phyloP scores from a whole-genome alignment of 2,329 filamentous ascomycete genomes.

The Ceratocystis diversiconidia region DNA sequence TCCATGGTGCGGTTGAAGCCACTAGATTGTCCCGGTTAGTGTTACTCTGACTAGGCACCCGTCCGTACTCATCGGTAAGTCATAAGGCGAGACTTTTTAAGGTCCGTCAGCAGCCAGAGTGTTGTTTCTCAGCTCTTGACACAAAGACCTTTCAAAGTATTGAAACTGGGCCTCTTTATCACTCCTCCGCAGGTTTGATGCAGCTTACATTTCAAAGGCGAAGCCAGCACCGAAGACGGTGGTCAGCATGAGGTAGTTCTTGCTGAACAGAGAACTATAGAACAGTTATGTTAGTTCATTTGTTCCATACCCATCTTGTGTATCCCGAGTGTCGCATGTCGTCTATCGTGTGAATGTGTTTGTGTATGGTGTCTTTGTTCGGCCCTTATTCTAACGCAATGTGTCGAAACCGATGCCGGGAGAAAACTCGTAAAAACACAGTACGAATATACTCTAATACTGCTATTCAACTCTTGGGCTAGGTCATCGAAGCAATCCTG shows the following conservation, averaged over 20 bases:
- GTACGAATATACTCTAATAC: not conserved
- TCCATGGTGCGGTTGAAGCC: slow-evolving; percentile 71
- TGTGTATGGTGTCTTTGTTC: not conserved
- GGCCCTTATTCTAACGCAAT: not conserved
- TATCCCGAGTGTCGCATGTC: not conserved
- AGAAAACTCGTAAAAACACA: not conserved
- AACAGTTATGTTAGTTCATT: slow-evolving; percentile 1
- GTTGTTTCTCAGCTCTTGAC: not conserved
- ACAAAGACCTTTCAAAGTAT: not conserved
- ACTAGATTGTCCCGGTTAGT: slow-evolving; percentile 33
- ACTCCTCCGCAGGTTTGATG: too few species aligned
- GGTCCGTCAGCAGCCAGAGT: not conserved
- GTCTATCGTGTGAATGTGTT: not conserved
- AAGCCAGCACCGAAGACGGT: slow-evolving; percentile 80
- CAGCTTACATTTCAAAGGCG: slow-evolving; percentile 76
- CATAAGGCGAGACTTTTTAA: too few species aligned
- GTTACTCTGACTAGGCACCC: not conserved
- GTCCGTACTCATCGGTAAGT: too few species aligned
- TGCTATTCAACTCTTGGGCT: not conserved
- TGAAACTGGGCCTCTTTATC: not conserved
- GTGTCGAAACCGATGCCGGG: not conserved
- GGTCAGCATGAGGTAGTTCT: slow-evolving; percentile 76
- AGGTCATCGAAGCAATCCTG: not conserved
- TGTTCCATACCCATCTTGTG: not conserved
- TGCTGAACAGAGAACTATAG: slow-evolving; percentile 64